Base-by-base conservation (phyloP, 2,329 filamentous ascomycete species). In the Monosporascus cannonballus region DNA sequence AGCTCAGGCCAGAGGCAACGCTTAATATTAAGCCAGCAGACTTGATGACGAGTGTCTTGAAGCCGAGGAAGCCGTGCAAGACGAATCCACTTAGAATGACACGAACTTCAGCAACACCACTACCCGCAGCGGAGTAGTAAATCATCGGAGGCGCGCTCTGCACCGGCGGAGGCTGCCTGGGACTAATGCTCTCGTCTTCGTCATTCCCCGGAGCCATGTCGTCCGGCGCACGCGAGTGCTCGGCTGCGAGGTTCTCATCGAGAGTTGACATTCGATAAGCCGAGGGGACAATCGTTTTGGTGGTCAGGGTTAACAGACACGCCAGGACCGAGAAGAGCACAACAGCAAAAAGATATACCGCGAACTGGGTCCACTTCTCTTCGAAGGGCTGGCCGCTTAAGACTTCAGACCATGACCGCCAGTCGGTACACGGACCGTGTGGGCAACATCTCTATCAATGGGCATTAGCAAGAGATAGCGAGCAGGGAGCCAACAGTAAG, bases 51-150 rank as follows among this genome's bases (percentile, higher is more conserved):
- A 99, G 77, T 0, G 94, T 97, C 65, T 87, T 89, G 39, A 96
- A 70, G 61, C 94, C 94, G 7, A 99, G 80, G 67, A 97, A 97
- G 1, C 94, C 93, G 75, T 97, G 94, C 51, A 99, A 76, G 51
- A 99, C 93, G 64, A 97, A 99, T 6, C 94, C 94, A 63, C 91
- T 96, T n/a, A 97, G 81, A 54, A 97, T 97, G 54, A 97, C 94
- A 59, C 94, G 92, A 52, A 97, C 93, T 73, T 99, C 94, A 6
- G 94, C 94, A 14, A 99, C 94, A 62, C 94, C 94, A 71, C 91
- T 96, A 48, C 94, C 94, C 42, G 93, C 93, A 54, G 93, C 94
- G 7, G 94, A 92, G 69, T 96, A 99, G 71, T 96, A 99, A 5
- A 93, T 81, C 86, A 95, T 95, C 1, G 90, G 88, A 2, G 86